These are phyloP conservation scores for Saturnispora silvae DNA, from an alignment of 805 yeast genomes.

Conservation along the genomic window DNA sequence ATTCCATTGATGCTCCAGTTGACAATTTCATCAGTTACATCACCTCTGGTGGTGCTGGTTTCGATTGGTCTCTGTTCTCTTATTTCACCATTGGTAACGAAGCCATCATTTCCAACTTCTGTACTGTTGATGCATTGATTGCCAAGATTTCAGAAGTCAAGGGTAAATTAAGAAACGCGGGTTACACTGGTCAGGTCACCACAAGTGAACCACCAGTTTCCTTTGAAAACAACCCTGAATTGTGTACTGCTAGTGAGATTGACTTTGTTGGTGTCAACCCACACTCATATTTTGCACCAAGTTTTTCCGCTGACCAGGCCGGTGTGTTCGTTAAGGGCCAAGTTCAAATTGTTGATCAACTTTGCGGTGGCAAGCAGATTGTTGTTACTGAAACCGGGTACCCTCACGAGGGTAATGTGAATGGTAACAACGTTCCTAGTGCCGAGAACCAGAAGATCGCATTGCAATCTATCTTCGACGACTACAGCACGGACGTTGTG, in stretches of 20 bases:
- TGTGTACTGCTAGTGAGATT: conserved; percentile 60
- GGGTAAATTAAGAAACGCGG: conserved; percentile 46
- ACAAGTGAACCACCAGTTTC: conserved; percentile 87
- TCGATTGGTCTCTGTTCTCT: conserved; percentile 66
- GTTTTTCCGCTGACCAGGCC: conserved; percentile 51
- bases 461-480: conserved; percentile 48
- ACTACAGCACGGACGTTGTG: conserved; percentile 49
- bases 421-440: conserved; percentile 68
- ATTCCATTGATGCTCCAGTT: conserved; percentile 56
- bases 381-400: conserved; percentile 82
- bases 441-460: conserved; percentile 63
- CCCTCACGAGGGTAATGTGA: conserved; percentile 61
- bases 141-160: conserved; percentile 57
- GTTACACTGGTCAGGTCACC: conserved; percentile 66
- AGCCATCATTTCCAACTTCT: conserved; percentile 58
- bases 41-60: conserved; percentile 28
- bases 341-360: conserved; percentile 37
- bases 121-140: conserved; percentile 51
- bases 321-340: conserved; percentile 66
- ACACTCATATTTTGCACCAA: conserved; percentile 71
- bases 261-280: conserved; percentile 83
- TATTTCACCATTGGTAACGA: conserved; percentile 82
- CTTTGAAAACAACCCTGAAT: conserved; percentile 48
- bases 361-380: conserved; percentile 48
- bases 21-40: conserved; percentile 39